These are phyloP conservation scores for Carnegiea gigantea DNA, from an alignment of 179 eudicot genomes.

Conservation along the genomic window DNA sequence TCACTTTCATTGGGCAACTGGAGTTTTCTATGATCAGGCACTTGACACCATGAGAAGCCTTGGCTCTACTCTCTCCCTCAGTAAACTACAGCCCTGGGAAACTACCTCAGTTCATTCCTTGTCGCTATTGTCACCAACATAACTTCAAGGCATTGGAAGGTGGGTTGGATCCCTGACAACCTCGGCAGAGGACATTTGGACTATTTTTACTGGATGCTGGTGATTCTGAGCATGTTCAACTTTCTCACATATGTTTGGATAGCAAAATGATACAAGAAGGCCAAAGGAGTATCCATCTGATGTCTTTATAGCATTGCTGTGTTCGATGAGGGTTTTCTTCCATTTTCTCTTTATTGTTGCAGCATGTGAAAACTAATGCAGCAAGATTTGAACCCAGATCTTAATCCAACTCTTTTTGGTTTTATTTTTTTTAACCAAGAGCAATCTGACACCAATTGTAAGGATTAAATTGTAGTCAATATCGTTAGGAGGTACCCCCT, in stretches of 20 bases:
- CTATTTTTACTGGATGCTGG: slow-evolving; percentile 40
- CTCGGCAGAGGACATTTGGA: slow-evolving; percentile 33
- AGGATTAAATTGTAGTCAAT: too few species aligned
- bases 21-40: slow-evolving; percentile 40
- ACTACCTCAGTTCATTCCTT: slow-evolving; percentile 38
- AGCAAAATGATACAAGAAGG: slow-evolving; percentile 22
- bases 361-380: too few species aligned
- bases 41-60: slow-evolving; percentile 41
- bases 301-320: too few species aligned
- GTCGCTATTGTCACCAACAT: slow-evolving; percentile 29
- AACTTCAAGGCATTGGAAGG: slow-evolving; percentile 29
- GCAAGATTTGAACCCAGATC: too few species aligned
- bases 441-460: too few species aligned
- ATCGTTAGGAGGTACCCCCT: too few species aligned
- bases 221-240: slow-evolving; percentile 34
- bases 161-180: slow-evolving; percentile 41
- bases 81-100: slow-evolving; percentile 30
- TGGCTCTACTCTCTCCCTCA: slow-evolving; percentile 34
- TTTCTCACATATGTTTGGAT: slow-evolving; percentile 30
- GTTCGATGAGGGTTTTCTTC: too few species aligned
- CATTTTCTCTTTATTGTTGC: too few species aligned
- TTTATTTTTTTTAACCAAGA: too few species aligned
- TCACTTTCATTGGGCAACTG: slow-evolving; percentile 35
- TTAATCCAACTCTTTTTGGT: too few species aligned
- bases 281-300: slow-evolving; percentile 27